phyloP scores from a whole-genome alignment of 2,329 filamentous ascomycete genomes.

The Phialocephala subalpina region DNA sequence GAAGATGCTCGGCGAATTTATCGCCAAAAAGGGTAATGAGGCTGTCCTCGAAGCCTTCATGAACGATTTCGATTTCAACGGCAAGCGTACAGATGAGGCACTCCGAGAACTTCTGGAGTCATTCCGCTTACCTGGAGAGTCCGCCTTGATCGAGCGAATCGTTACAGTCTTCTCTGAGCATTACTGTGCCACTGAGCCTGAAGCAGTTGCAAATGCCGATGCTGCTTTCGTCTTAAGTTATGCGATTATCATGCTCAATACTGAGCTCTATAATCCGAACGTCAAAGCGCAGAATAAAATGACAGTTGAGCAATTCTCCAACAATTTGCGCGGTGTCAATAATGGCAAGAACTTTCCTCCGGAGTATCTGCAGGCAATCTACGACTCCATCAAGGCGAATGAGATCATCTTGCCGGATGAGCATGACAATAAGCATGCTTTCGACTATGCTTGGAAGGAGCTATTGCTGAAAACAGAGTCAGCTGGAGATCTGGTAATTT shows the following conservation, averaged over 20 bases:
- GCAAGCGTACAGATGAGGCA: slow-evolving; percentile 89
- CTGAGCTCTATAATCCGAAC: slow-evolving; percentile 95
- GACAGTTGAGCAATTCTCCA: slow-evolving; percentile 82
- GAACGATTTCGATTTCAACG: slow-evolving; percentile 85
- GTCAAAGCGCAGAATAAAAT: slow-evolving; percentile 82
- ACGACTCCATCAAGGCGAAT: slow-evolving; percentile 87
- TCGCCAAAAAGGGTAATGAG: slow-evolving; percentile 92
- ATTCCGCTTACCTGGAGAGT: slow-evolving; percentile 94
- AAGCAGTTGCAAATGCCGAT: slow-evolving; percentile 84
- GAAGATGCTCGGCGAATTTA: slow-evolving; percentile 87
- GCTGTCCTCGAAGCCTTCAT: slow-evolving; percentile 85
- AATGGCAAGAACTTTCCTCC: slow-evolving; percentile 82
- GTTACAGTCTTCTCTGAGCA: slow-evolving; percentile 87
- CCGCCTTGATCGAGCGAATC: slow-evolving; percentile 90
- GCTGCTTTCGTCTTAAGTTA: slow-evolving; percentile 91
- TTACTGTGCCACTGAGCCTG: slow-evolving; percentile 76
- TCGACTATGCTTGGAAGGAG: slow-evolving; percentile 98
- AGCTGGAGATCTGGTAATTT: slow-evolving; percentile 76
- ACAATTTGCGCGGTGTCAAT: slow-evolving; percentile 92
- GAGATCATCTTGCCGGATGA: slow-evolving; percentile 98
- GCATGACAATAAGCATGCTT: slow-evolving; percentile 95
- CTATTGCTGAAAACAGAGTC: slow-evolving; percentile 84
- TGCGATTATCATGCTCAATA: slow-evolving; percentile 97
- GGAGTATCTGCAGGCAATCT: slow-evolving; percentile 87
- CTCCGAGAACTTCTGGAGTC: slow-evolving; percentile 86